Conservation (phyloP, 2,329 filamentous ascomycete genomes). For the Penicillium aurantiogriseum region DNA sequence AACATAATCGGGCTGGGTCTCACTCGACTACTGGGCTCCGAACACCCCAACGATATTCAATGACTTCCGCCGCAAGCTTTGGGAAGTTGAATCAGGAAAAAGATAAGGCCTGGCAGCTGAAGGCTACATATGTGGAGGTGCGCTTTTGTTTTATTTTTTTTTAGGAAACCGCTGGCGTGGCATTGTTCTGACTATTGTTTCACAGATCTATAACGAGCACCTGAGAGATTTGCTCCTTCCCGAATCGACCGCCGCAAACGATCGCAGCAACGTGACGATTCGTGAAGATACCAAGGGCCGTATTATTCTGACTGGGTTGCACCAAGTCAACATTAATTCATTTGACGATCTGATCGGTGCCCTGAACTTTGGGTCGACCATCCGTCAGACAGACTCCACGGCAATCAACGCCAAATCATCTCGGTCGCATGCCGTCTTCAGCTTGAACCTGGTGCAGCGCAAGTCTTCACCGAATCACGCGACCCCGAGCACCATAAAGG, state of each 20-base stretch:
- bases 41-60: slow-evolving; percentile 75
- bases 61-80: slow-evolving; percentile 51
- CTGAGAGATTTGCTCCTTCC: slow-evolving; percentile 84
- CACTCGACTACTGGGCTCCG: slow-evolving; percentile 72
- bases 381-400: slow-evolving; percentile 94
- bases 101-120: slow-evolving; percentile 85
- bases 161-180: neutral
- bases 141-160: neutral
- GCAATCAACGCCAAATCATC: slow-evolving; percentile 98
- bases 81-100: slow-evolving; percentile 58
- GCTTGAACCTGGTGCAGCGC: slow-evolving; percentile 82
- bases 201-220: slow-evolving; percentile 93
- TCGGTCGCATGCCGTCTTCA: slow-evolving; percentile 95
- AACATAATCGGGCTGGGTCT: slow-evolving; percentile 62
- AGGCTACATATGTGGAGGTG: slow-evolving; percentile 82
- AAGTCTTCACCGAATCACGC: slow-evolving; percentile 52
- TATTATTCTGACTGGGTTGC: slow-evolving; percentile 87
- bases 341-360: slow-evolving; percentile 87
- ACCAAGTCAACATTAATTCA: slow-evolving; percentile 83
- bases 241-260: slow-evolving; percentile 65
- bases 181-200: slow-evolving; percentile 6
- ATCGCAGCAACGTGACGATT: slow-evolving; percentile 80
- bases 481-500: slow-evolving; percentile 57
- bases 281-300: slow-evolving; percentile 93
- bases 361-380: slow-evolving; percentile 86